Conservation (phyloP, 345 rosid genomes). For the Hypericum androsaemum region DNA sequence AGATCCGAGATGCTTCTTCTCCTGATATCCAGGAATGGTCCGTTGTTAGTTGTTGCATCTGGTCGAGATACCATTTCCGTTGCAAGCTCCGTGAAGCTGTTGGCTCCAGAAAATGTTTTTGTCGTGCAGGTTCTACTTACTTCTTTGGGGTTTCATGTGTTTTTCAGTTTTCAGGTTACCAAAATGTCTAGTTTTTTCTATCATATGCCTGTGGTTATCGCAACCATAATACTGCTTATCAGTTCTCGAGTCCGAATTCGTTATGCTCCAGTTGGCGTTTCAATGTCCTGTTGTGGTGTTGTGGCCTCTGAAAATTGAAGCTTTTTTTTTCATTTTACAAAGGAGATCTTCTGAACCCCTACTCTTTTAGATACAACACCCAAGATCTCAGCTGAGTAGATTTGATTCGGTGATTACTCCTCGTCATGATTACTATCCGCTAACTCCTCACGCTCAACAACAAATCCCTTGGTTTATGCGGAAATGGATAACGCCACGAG, state of each 20-base stretch:
- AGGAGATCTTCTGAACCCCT: too few relatives aligned
- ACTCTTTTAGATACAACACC: slow-evolving; percentile 26
- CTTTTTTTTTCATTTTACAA: too few relatives aligned
- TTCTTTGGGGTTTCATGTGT: not conserved
- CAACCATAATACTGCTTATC: too few relatives aligned
- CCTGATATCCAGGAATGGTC: slow-evolving; percentile 18
- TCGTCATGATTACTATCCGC: slow-evolving; percentile 23
- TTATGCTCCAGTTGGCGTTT: too few relatives aligned
- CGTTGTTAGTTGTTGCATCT: slow-evolving; percentile 22
- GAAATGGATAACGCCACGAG: slow-evolving; percentile 21
- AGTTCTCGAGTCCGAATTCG: too few relatives aligned
- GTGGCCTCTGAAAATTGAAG: too few relatives aligned
- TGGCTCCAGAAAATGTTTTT: slow-evolving; percentile 20
- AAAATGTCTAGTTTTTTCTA: too few relatives aligned
- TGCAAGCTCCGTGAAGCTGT: slow-evolving; percentile 18
- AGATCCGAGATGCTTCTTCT: not conserved
- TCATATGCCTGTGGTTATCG: too few relatives aligned
- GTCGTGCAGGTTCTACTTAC: slow-evolving; percentile 18
- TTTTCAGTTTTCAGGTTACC: not conserved
- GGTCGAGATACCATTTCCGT: slow-evolving; percentile 23
- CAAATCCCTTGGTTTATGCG: slow-evolving; percentile 23
- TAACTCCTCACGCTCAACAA: slow-evolving; percentile 19
- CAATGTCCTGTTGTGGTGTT: too few relatives aligned
- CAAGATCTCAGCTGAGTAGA: slow-evolving; percentile 16
- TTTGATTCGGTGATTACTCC: slow-evolving; percentile 26